Conservation (phyloP, 495 filamentous ascomycete species). For the Cenococcum geophilum region DNA sequence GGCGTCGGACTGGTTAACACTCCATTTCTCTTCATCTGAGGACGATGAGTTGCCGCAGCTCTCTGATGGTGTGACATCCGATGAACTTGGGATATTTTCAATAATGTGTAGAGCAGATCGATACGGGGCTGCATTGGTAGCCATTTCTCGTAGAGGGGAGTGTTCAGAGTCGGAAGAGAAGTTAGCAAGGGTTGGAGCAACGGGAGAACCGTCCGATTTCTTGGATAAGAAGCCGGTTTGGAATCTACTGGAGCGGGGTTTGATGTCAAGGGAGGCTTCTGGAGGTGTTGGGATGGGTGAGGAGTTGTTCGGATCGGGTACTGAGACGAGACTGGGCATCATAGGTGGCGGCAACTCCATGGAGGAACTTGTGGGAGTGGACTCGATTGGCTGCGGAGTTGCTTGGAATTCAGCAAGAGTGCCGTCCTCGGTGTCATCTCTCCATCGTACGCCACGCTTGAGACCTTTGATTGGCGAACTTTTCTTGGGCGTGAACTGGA, state of each 20-base stretch:
- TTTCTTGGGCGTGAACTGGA: slow-evolving; percentile 82
- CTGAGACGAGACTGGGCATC: slow-evolving; percentile 14
- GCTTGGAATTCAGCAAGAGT: slow-evolving; percentile 81
- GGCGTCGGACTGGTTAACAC: slow-evolving; percentile 50
- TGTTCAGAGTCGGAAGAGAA: slow-evolving; percentile 57
- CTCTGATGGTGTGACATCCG: slow-evolving; percentile 46
- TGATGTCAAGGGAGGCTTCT: slow-evolving; percentile 45
- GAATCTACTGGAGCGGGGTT: slow-evolving; percentile 62
- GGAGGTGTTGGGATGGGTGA: slow-evolving; percentile 51
- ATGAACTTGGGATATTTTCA: slow-evolving; percentile 42
- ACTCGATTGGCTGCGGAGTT: slow-evolving; percentile 62
- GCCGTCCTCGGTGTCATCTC: slow-evolving; percentile 79
- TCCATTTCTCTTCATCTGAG: slow-evolving; percentile 37
- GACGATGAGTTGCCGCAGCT: slow-evolving; percentile 41
- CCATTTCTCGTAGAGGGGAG: slow-evolving; percentile 62
- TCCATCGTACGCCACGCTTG: slow-evolving; percentile 84
- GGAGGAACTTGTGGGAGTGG: slow-evolving; percentile 49
- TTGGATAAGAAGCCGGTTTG: slow-evolving; percentile 87
- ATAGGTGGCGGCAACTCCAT: slow-evolving; percentile 36
- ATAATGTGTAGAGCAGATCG: slow-evolving; percentile 48
- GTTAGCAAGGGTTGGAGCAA: slow-evolving; percentile 24
- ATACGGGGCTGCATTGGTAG: slow-evolving; percentile 54
- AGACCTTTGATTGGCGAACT: slow-evolving; percentile 50
- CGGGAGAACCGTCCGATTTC: slow-evolving; percentile 53
- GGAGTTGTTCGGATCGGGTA: slow-evolving; percentile 42